These are phyloP conservation scores for Globisporangium polare DNA, from an alignment of 352 stramenopile genomes.

Conservation along the genomic window DNA sequence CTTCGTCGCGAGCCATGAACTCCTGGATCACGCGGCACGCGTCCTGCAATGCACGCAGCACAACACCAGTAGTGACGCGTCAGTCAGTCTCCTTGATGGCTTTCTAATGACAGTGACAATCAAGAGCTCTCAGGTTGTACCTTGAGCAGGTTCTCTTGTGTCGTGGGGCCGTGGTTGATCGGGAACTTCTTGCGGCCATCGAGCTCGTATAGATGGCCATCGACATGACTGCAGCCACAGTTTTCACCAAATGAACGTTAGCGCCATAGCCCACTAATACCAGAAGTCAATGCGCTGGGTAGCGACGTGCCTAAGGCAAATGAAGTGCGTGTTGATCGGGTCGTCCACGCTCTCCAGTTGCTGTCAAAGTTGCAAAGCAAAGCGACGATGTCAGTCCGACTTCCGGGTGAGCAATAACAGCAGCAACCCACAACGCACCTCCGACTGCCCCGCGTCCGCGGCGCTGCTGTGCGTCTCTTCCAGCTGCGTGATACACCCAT, in stretches of 20 bases:
- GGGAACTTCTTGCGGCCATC: constrained; percentile 94
- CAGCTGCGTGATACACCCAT: constrained; percentile 36
- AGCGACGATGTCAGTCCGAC: not conserved
- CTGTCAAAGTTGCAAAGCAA: constrained; percentile 21
- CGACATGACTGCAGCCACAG: constrained; percentile 53
- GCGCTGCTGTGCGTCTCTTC: constrained; percentile 91
- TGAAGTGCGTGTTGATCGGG: constrained; percentile 95
- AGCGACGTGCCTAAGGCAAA: constrained; percentile 85
- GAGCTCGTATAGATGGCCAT: constrained; percentile 93
- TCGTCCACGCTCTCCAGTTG: constrained; percentile 90
- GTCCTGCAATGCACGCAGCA: constrained; percentile 73
- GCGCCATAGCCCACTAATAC: too few relatives aligned
- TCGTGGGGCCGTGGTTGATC: constrained; percentile 92
- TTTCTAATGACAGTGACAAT: not conserved
- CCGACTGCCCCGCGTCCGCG: constrained; percentile 87
- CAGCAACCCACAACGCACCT: constrained; percentile 27
- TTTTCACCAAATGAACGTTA: not conserved
- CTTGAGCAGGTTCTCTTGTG: constrained; percentile 78
- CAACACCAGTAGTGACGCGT: not conserved
- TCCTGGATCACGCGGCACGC: constrained; percentile 87
- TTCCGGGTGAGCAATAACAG: not conserved
- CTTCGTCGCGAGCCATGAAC: constrained; percentile 94
- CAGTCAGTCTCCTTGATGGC: not conserved
- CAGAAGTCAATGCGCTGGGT: not conserved
- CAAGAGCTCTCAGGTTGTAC: constrained; percentile 20